Evolutionary conservation across 2,329 filamentous ascomycete genomes (phyloP).

Genomic region (Tolypocladium endophyticum): DNA sequence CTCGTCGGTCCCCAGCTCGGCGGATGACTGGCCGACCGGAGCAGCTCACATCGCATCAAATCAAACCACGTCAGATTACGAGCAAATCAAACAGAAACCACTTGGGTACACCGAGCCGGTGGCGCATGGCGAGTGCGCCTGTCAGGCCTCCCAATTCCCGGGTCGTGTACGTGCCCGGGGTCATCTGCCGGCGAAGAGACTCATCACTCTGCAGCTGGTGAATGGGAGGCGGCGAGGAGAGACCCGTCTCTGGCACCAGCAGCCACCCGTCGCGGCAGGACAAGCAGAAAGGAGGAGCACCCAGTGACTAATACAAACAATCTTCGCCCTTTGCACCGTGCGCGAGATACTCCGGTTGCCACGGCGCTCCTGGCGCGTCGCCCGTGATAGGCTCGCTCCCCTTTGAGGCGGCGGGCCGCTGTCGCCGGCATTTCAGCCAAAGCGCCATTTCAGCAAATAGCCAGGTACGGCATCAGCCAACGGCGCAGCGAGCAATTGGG

Average conservation of each 20-base stretch:
- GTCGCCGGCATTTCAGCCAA: neutral
- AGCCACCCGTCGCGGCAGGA: neutral
- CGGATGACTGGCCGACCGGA: neutral
- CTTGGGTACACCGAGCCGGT: neutral
- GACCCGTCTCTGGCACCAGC: neutral
- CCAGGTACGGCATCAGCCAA: neutral
- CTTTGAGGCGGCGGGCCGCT: neutral
- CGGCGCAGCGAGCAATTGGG: neutral
- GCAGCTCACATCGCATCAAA: neutral
- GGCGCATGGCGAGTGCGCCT: too few species aligned
- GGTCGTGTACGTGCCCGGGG: neutral
- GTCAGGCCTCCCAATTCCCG: neutral
- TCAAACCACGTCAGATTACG: neutral
- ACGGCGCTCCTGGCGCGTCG: neutral
- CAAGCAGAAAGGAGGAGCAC: neutral
- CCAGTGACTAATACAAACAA: neutral
- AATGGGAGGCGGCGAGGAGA: neutral
- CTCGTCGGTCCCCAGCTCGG: neutral
- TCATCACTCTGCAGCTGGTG: neutral
- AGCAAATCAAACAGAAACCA: neutral
- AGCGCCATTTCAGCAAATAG: neutral
- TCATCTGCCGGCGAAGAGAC: neutral
- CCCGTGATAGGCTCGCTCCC: neutral
- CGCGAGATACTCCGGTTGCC: neutral
- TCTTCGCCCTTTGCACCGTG: neutral